Evolutionary conservation across 2,329 filamentous ascomycete species (phyloP).

Genomic region (Fusarium hainanense): DNA sequence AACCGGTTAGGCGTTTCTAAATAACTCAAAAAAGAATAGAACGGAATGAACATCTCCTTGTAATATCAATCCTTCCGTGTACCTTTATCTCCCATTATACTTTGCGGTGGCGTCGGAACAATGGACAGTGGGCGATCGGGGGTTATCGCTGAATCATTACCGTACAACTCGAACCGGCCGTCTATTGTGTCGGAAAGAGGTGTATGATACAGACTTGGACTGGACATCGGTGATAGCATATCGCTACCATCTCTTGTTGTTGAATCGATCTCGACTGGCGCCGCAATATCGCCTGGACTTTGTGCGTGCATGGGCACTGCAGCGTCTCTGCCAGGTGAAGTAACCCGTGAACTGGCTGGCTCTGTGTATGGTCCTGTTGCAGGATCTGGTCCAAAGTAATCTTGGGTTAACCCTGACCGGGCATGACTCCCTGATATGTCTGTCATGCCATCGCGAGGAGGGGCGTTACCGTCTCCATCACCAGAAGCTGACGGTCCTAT

Average conservation of each 20-base stretch:
- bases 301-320: conserved; percentile 59
- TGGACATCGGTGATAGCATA: conserved; percentile 35
- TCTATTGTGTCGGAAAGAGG: conserved; percentile 46
- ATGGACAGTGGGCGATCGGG: conserved; percentile 38
- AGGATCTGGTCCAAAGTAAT: conserved; percentile 59
- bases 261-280: conserved; percentile 66
- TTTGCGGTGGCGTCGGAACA: conserved; percentile 43
- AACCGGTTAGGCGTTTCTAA: conserved; percentile 46
- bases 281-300: conserved; percentile 61
- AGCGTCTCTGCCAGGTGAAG: conserved; percentile 49
- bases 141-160: conserved; percentile 45
- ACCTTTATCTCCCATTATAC: conserved; percentile 21
- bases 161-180: conserved; percentile 59
- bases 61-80: conserved; percentile 17
- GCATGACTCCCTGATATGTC: conserved; percentile 47
- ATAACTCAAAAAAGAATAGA: conserved; percentile 41
- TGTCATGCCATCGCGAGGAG: conserved; percentile 48
- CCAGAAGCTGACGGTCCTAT: conserved; percentile 20
- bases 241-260: conserved; percentile 28
- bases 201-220: conserved; percentile 35
- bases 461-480: conserved; percentile 32
- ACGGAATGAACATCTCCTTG: conserved; percentile 14
- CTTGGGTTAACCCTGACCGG: conserved; percentile 51
- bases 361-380: conserved; percentile 61
- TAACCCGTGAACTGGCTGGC: conserved; percentile 43